Evolutionary conservation across 192 early-diverging fungal genomes (phyloP).

Genomic region (Spizellomyces sp.): DNA sequence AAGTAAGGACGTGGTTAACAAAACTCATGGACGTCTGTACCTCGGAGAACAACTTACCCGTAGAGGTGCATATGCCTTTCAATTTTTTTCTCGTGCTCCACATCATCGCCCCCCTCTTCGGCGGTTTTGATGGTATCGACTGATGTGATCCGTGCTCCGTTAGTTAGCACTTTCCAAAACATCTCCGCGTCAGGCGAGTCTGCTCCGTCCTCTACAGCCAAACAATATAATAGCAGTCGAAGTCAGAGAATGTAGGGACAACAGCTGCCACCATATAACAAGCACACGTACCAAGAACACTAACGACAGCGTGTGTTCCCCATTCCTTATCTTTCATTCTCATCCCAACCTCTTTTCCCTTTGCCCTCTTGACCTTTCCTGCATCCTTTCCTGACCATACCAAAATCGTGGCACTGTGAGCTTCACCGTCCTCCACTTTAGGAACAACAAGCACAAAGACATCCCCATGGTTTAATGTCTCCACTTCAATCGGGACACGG

Average conservation of each 20-base stretch:
- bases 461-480: slow-evolving; percentile 23
- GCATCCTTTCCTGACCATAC: slow-evolving; percentile 28
- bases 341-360: slow-evolving; percentile 32
- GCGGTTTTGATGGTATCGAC: background rate
- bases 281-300: slow-evolving; percentile 17
- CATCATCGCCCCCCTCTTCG: slow-evolving; percentile 15
- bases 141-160: background rate
- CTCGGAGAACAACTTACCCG: background rate
- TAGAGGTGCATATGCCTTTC: slow-evolving; percentile 27
- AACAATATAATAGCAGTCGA: too few species aligned
- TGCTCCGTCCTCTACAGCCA: too few species aligned
- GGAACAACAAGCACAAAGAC: slow-evolving; percentile 34
- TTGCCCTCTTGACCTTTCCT: slow-evolving; percentile 33
- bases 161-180: slow-evolving; percentile 9
- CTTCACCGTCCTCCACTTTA: slow-evolving; percentile 1
- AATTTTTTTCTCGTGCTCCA: slow-evolving; percentile 20
- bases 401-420: slow-evolving; percentile 19
- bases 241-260: background rate
- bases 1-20: too few species aligned
- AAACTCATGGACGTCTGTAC: too few species aligned
- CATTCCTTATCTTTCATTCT: slow-evolving; percentile 39
- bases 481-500: slow-evolving; percentile 5
- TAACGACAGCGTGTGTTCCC: slow-evolving; percentile 35
- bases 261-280: background rate
- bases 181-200: background rate